Conservation (phyloP, 148 eudicot genomes). For the Rhododendron ferrugineum region DNA sequence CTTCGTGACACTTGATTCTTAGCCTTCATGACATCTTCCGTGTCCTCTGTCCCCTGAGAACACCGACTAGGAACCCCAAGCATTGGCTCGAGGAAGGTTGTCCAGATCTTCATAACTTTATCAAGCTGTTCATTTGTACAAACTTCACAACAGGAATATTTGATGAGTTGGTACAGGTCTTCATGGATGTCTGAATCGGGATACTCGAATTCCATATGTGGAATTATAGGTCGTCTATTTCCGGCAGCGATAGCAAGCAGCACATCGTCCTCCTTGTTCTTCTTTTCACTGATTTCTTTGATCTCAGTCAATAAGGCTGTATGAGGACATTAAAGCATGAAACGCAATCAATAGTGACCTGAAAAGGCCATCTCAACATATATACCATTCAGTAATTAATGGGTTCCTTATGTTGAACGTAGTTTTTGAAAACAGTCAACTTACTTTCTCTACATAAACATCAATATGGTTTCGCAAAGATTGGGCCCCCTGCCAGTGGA, state of each 20-base stretch:
- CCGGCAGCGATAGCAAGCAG: conserved; percentile 58
- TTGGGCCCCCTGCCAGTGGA: background rate
- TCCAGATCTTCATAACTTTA: conserved; percentile 88
- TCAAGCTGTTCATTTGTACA: conserved; percentile 76
- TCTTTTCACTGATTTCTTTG: conserved; percentile 69
- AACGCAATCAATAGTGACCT: background rate
- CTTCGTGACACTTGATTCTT: background rate
- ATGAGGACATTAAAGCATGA: background rate
- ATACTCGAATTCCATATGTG: conserved; percentile 71
- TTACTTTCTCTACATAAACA: background rate
- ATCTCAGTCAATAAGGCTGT: conserved; percentile 18
- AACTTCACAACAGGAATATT: conserved; percentile 69
- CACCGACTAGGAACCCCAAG: conserved; percentile 50
- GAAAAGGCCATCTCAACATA: background rate
- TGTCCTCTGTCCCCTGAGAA: conserved; percentile 42
- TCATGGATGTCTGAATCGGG: conserved; percentile 71
- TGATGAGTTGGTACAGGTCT: conserved; percentile 74
- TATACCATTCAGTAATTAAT: background rate
- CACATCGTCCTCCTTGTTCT: conserved; percentile 46
- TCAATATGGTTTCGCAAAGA: background rate
- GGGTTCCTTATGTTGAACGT: background rate
- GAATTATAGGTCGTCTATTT: conserved; percentile 41
- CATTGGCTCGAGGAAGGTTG: conserved; percentile 63
- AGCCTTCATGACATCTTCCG: conserved; percentile 36
- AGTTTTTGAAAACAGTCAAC: background rate